Percentiles rank a stretch among this genome's conserved stretches.
Evolutionary conservation across 257 asterid genomes (phyloP).

Genomic region (Paraleonurus japonicus): DNA sequence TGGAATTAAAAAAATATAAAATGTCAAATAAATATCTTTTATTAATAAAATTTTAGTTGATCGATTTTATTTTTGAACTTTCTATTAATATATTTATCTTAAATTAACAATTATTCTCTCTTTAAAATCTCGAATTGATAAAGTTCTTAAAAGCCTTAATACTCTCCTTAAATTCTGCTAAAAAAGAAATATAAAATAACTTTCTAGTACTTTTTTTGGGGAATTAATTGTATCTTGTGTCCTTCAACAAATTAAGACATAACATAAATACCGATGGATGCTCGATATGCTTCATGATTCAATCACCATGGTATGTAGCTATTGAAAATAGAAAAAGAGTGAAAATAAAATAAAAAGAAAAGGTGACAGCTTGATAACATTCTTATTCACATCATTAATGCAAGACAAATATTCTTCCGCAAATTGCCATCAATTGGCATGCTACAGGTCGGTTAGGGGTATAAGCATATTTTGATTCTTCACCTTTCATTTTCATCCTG

Average conservation of each 20-base stretch:
- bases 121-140: too few relatives aligned
- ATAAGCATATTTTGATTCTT: constrained; percentile 13
- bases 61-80: too few relatives aligned
- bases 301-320: not conserved
- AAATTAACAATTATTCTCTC: too few relatives aligned
- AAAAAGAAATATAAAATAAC: not conserved
- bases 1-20: too few relatives aligned
- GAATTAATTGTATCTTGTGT: not conserved
- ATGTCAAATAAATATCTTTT: too few relatives aligned
- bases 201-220: not conserved
- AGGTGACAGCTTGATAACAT: not conserved
- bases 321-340: too few relatives aligned
- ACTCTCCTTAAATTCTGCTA: not conserved
- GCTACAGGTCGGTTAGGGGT: not conserved
- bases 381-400: constrained; percentile 19
- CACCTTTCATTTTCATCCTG: constrained; percentile 24
- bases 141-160: too few relatives aligned
- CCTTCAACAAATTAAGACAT: not conserved
- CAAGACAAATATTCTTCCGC: constrained; percentile 26
- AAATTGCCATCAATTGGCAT: constrained; percentile 13
- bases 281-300: too few relatives aligned
- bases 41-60: too few relatives aligned
- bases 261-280: not conserved
- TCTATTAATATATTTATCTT: too few relatives aligned
- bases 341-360: not conserved